Evolutionary conservation across 2,329 filamentous ascomycete species (phyloP).

Genomic region (Stromatinia cepivora): DNA sequence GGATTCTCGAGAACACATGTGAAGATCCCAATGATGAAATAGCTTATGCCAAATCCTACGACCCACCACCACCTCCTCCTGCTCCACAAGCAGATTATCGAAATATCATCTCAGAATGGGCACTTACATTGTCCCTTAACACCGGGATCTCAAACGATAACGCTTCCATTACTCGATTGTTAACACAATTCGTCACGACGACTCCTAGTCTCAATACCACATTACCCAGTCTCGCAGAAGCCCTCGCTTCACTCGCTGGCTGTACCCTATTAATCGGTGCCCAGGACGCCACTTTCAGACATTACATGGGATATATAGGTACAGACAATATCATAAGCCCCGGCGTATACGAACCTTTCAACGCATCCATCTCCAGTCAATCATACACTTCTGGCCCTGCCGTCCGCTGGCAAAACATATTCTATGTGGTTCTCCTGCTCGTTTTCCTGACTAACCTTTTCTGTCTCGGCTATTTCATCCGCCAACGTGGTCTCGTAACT

Average conservation of each 20-base stretch:
- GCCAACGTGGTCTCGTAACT: constrained; percentile 62
- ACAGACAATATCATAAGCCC: constrained; percentile 45
- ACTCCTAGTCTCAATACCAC: constrained; percentile 35
- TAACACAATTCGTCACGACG: constrained; percentile 55
- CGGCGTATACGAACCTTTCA: constrained; percentile 57
- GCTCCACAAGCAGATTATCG: constrained; percentile 53
- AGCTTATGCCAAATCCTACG: constrained; percentile 53
- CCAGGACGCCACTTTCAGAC: constrained; percentile 59
- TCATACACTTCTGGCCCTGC: constrained; percentile 70
- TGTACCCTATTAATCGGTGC: constrained; percentile 64
- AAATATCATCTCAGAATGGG: constrained; percentile 56
- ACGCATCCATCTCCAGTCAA: constrained; percentile 61
- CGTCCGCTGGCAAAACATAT: constrained; percentile 61
- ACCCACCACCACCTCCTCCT: constrained; percentile 38
- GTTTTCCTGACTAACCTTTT: constrained; percentile 68
- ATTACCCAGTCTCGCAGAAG: constrained; percentile 71
- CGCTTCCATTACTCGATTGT: constrained; percentile 58
- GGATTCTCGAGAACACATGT: constrained; percentile 61
- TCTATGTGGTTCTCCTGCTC: constrained; percentile 64
- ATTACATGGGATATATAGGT: constrained; percentile 52
- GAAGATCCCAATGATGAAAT: constrained; percentile 55
- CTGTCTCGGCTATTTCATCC: constrained; percentile 61
- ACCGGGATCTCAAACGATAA: constrained; percentile 56
- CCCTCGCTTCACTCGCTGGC: constrained; percentile 67
- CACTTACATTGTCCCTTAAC: constrained; percentile 55